Base-by-base conservation (phyloP, 106 monocot genomes). In the Narthecium ossifragum region DNA sequence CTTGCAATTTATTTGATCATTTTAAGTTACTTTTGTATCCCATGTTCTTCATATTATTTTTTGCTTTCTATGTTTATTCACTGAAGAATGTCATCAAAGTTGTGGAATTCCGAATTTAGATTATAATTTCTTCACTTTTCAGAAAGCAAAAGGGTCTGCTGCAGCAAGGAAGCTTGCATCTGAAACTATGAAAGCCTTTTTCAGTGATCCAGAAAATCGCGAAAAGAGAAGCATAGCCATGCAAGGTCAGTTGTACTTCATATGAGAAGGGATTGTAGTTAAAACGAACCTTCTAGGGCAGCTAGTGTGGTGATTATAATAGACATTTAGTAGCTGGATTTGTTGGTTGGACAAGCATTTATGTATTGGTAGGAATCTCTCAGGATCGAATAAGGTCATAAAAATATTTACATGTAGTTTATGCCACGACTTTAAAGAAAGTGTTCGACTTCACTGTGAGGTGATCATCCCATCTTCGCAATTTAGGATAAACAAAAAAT, bases 121-220 rank as follows among this genome's bases (percentile, higher is more conserved):
- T 33, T 23, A 20, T 48, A 14, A 18, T 43, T 43, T 7, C 18
- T 43, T 43, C 18, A 43, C 18, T 29, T 33, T 11, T 34, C 51
- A 96, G 96, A 87, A 76, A 87, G 64, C 90, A 51, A 90, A 90
- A 79, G 74, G 84, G 15, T 84, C 86, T 55, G 57, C 62, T 59
- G 80, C 57, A 33, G 90, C 96, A 26, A 86, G 96, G 62, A 81
- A 67, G 66, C 74, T 63, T 21, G 80, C 96, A 64, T 90, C 96
- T 40, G 81, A 94, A 60, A 49, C 68, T 8, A 73, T 84, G 76
- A 96, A 90, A 66, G 57, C 72, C 22, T 96, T 76, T 63, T 96
- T 96, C 56, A 41, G 72, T 39, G 29, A 90, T 63, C 96, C 86
- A 41, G 96, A 84, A 57, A 98, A 98, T 54, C 86, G 96, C 18